phyloP scores from a whole-genome alignment of 2,329 filamentous ascomycete genomes.

The Akanthomyces dipterigenus region DNA sequence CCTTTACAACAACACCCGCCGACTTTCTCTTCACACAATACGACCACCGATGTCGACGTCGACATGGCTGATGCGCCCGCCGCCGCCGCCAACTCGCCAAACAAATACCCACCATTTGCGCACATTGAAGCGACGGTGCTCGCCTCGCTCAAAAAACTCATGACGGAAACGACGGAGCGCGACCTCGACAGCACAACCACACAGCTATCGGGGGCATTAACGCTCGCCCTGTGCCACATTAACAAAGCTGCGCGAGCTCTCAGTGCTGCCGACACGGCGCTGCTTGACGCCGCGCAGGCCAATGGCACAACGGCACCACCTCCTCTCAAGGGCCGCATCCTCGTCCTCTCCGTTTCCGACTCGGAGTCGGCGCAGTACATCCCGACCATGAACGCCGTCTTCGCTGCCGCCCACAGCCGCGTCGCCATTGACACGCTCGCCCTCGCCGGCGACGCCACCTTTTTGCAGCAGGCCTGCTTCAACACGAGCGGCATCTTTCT shows the following conservation, averaged over 20 bases:
- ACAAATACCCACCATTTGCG: constrained; percentile 91
- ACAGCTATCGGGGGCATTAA: constrained; percentile 84
- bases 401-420: constrained; percentile 80
- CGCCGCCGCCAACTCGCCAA: constrained; percentile 47
- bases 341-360: constrained; percentile 84
- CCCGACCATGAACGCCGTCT: constrained; percentile 96
- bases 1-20: constrained; percentile 42
- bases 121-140: constrained; percentile 78
- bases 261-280: constrained; percentile 45
- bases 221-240: constrained; percentile 81
- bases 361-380: constrained; percentile 88
- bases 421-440: constrained; percentile 92
- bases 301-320: constrained; percentile 22
- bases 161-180: constrained; percentile 57
- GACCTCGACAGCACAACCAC: constrained; percentile 72
- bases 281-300: constrained; percentile 30
- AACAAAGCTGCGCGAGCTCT: constrained; percentile 70
- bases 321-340: constrained; percentile 55
- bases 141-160: constrained; percentile 63
- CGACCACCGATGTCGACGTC: constrained; percentile 40
- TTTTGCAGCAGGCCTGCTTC: constrained; percentile 81
- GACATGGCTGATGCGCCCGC: constrained; percentile 47
- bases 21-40: constrained; percentile 4
- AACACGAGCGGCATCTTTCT: constrained; percentile 55
- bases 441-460: constrained; percentile 77